These are phyloP conservation scores for Nemophila menziesii DNA, from an alignment of 257 asterid genomes.

Conservation along the genomic window DNA sequence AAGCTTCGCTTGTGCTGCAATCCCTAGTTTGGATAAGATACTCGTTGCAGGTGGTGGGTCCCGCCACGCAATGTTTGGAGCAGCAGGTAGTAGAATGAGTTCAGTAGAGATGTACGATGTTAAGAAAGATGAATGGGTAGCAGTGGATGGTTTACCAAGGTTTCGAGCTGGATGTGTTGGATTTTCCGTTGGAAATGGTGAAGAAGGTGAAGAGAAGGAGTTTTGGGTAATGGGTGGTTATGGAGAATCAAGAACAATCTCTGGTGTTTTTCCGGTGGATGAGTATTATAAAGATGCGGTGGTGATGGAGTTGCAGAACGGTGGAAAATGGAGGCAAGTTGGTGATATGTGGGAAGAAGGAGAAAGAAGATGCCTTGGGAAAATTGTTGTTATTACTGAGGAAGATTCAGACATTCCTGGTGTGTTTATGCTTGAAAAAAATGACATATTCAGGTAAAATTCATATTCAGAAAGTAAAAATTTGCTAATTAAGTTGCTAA, in stretches of 20 bases:
- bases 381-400: constrained; percentile 54
- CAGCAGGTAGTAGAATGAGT: constrained; percentile 84
- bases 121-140: constrained; percentile 70
- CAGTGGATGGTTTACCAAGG: constrained; percentile 82
- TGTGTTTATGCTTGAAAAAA: constrained; percentile 64
- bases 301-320: constrained; percentile 70
- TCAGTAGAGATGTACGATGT: constrained; percentile 93
- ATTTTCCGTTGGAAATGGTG: constrained; percentile 42
- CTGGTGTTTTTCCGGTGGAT: constrained; percentile 83
- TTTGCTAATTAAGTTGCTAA: not conserved
- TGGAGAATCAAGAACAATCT: constrained; percentile 72
- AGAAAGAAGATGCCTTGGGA: constrained; percentile 67
- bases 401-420: constrained; percentile 35
- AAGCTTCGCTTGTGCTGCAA: constrained; percentile 78
- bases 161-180: constrained; percentile 93
- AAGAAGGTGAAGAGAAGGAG: constrained; percentile 44
- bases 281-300: constrained; percentile 73
- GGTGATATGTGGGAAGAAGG: constrained; percentile 98
- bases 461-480: no score
- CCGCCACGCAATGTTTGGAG: constrained; percentile 79
- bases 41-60: constrained; percentile 95
- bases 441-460: constrained; percentile 61
- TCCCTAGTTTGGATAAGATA: constrained; percentile 42
- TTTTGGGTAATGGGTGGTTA: constrained; percentile 99
- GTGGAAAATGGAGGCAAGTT: constrained; percentile 79